Evolutionary conservation across 768 basidiomycete species (phyloP), one percentile per base, ranked within the genome.

Genomic region (Lactifluus echinatus): DNA sequence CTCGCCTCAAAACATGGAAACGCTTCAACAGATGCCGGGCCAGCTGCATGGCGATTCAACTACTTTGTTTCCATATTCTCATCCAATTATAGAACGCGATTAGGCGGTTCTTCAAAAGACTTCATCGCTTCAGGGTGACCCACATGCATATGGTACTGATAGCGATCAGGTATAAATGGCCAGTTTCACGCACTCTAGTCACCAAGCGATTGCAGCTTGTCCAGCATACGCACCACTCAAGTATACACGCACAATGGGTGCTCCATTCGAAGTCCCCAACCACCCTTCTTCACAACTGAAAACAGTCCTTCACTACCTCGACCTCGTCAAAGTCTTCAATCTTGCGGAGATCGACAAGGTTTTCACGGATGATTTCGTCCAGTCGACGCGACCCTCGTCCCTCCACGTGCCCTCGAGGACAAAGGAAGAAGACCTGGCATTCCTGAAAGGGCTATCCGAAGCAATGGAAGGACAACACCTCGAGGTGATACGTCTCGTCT

Each of bases 321-420:
- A 58, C 6, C 19, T 26, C 37, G 2, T 58, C 51, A 28, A 40
- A 42, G 46, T 19, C 40, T 12, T 40, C n/a, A 40, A 53, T 34
- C 14, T 53, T 10, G 12, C 4, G 24, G 45, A 54, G 7, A 1
- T 58, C 31, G 46, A 15, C 1, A 42, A 42, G 6, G 26, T 53
- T 6, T 48, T 53, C 52, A 11, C 24, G 15, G 57, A 58, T 10
- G 57, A 53, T 23, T 58, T 58, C 34, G 47, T 49, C 1, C 57
- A 53, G 46, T 34, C 52, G 15, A 58, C 57, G 31, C 19, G 1
- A 0, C 57, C 57, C 2, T 26, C 7, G 0, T 42, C 52, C 0
- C 24, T 54, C 24, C 3, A 19, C 4, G 21, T 58, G 2, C 39
- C 46, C 15, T 21, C 33, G 8, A 33, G 40, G 52, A 53, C 23